Conservation (phyloP, 768 basidiomycete species). For the Cubamyces lactineus region DNA sequence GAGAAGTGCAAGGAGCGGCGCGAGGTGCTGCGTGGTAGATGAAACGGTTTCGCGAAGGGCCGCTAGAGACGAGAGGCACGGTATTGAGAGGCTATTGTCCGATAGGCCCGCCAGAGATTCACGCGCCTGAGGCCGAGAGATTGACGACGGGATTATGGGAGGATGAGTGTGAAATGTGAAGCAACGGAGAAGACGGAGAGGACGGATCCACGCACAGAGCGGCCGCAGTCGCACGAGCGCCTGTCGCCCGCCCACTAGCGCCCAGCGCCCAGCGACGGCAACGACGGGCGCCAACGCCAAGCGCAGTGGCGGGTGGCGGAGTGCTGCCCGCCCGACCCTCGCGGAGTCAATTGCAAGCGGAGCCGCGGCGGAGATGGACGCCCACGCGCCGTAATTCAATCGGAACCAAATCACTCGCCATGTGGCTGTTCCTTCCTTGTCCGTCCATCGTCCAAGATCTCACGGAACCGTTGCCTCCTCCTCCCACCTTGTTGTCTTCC, state of each 20-base stretch:
- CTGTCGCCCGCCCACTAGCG: not conserved
- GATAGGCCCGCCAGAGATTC: not conserved
- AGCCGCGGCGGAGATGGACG: constrained; percentile 4
- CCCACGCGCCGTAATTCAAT: not conserved
- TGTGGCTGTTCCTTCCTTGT: constrained; percentile 3
- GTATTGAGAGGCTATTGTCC: not conserved
- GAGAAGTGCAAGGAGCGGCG: not conserved
- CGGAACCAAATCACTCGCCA: constrained; percentile 12
- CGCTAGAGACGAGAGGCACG: not conserved
- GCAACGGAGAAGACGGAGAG: not conserved
- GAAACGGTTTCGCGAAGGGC: not conserved
- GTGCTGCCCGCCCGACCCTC: not conserved
- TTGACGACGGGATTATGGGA: not conserved
- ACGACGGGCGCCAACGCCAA: not conserved
- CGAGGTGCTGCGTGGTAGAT: not conserved
- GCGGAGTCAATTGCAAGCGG: constrained; percentile 12
- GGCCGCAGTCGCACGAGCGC: not conserved
- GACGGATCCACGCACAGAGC: not conserved
- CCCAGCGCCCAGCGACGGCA: too few species aligned
- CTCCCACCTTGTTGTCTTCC: constrained; percentile 7
- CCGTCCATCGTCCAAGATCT: constrained; percentile 8
- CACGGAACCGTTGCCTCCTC: constrained; percentile 15
- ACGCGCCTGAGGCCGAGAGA: not conserved
- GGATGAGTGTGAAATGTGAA: not conserved
- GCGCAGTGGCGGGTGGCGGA: not conserved